phyloP scores from a whole-genome alignment of 108 stramenopile genomes.

The Skeletonema marinoi region DNA sequence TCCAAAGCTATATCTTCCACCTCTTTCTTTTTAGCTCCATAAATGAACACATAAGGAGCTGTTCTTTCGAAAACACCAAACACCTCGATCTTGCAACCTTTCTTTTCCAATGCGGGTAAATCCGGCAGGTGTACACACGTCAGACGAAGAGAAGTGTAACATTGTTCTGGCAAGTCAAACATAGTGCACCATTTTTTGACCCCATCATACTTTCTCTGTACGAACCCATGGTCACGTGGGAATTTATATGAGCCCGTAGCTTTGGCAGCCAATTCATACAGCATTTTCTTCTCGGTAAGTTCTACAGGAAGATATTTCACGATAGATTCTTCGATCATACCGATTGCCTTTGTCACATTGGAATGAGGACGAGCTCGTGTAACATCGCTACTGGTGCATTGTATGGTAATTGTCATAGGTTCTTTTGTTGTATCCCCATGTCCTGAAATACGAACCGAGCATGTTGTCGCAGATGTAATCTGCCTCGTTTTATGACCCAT shows the following conservation, averaged over 20 bases:
- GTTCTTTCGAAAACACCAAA: too few relatives aligned
- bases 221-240: neutral
- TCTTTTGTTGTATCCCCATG: neutral
- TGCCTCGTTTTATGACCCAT: neutral
- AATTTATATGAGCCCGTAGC: neutral
- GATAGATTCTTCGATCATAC: neutral
- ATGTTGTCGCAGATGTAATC: neutral
- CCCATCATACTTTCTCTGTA: neutral
- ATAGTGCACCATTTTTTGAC: neutral
- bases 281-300: neutral
- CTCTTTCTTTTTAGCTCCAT: too few relatives aligned
- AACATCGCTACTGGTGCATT: neutral
- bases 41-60: too few relatives aligned
- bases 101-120: too few relatives aligned
- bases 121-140: too few relatives aligned
- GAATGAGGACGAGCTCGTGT: too few relatives aligned
- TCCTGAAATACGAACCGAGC: neutral
- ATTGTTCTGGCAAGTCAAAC: neutral
- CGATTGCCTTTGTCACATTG: neutral
- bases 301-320: too few relatives aligned
- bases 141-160: too few relatives aligned
- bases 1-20: too few relatives aligned
- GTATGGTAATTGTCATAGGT: neutral
- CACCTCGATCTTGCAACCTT: too few relatives aligned
- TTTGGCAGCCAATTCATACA: neutral